Evolutionary conservation across 768 basidiomycete genomes (phyloP).

Genomic region (Tylopilus intermedius): DNA sequence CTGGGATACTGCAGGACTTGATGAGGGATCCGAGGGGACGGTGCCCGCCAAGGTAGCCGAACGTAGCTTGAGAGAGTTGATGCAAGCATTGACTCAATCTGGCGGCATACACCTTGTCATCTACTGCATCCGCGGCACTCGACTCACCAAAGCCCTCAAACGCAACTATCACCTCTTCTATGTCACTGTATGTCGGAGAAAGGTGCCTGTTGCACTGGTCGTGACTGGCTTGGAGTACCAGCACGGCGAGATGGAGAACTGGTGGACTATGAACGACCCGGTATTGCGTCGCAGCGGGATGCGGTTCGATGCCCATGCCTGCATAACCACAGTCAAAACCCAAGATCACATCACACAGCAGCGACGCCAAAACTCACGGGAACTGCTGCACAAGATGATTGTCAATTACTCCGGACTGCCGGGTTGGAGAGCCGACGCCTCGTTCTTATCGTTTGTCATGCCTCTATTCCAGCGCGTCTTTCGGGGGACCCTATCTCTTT

Average conservation of each 20-base stretch:
- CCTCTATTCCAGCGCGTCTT: background rate
- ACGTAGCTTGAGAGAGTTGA: background rate
- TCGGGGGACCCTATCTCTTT: background rate
- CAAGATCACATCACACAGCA: background rate
- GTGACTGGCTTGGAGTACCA: slow-evolving; percentile 24
- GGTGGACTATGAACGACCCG: slow-evolving; percentile 27
- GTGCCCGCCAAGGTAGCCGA: background rate
- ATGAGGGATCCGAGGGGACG: background rate
- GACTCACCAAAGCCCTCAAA: background rate
- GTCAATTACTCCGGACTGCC: background rate
- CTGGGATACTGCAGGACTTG: background rate
- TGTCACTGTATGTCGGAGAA: background rate
- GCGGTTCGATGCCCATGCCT: slow-evolving; percentile 21
- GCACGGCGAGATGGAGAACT: slow-evolving; percentile 18
- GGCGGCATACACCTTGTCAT: background rate
- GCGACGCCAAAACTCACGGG: background rate
- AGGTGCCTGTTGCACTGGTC: background rate
- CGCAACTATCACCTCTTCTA: background rate
- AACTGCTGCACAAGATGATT: background rate
- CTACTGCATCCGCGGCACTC: background rate
- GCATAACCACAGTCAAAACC: slow-evolving; percentile 8
- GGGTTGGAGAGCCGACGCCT: background rate
- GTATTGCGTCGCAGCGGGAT: slow-evolving; percentile 26
- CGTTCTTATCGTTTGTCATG: background rate
- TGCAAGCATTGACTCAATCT: background rate